A percentile compares a stretch with the other conserved stretches of the same genome.
phyloP scores from a whole-genome alignment of 2,329 filamentous ascomycete species.

The Neospermospora avenae region DNA sequence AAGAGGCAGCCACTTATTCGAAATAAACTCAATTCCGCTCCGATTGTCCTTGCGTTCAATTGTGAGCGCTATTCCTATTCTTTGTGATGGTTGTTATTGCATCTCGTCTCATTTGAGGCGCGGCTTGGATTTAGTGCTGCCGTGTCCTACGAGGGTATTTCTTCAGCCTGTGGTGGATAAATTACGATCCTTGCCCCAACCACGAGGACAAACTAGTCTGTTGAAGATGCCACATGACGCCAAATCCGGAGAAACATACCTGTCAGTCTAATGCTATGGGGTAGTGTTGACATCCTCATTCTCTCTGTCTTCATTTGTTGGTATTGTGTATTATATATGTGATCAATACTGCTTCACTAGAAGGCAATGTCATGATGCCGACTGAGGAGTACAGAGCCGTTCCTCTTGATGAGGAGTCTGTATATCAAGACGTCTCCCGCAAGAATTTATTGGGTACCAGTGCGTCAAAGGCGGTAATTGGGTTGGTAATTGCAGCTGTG shows the following conservation, averaged over 20 bases:
- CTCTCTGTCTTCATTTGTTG: background rate
- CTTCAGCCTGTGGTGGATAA: conserved; percentile 15
- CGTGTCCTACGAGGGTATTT: background rate
- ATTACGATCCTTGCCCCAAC: conserved; percentile 7
- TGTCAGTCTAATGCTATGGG: background rate
- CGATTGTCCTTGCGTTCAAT: background rate
- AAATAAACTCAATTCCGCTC: conserved; percentile 16
- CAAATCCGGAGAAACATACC: background rate
- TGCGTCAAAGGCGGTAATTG: background rate
- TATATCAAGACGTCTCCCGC: background rate
- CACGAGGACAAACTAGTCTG: background rate
- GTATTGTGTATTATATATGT: background rate
- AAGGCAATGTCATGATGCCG: background rate
- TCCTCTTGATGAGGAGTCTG: conserved; percentile 16
- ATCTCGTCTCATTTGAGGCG: background rate
- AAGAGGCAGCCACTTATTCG: conserved; percentile 35
- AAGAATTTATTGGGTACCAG: background rate
- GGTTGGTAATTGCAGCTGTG: conserved; percentile 8
- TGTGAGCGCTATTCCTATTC: background rate
- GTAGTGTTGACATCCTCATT: background rate
- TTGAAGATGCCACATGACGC: background rate
- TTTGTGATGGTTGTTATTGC: background rate
- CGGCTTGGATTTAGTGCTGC: background rate
- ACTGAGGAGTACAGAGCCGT: conserved; percentile 15
- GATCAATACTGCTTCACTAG: background rate